phyloP scores from a whole-genome alignment of 2,329 filamentous ascomycete genomes.

The Penicillium sp. region DNA sequence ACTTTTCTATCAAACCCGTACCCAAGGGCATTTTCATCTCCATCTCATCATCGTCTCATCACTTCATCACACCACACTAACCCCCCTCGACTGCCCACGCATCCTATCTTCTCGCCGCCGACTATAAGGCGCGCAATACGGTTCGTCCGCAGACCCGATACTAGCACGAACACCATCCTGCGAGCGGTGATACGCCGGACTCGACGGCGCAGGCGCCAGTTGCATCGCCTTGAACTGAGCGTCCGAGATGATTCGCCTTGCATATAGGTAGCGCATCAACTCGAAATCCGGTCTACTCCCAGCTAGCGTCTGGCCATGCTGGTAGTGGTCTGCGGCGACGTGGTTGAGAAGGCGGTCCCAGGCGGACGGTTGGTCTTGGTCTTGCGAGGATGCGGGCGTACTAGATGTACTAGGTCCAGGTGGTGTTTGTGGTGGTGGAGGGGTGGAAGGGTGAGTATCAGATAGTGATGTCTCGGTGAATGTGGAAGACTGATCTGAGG shows the following conservation, averaged over 20 bases:
- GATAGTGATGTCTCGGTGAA: background rate
- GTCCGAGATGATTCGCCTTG: conserved; percentile 49
- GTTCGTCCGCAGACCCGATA: conserved; percentile 49
- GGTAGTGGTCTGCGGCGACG: conserved; percentile 49
- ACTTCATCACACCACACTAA: conserved; percentile 37
- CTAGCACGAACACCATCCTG: conserved; percentile 45
- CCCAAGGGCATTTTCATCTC: background rate
- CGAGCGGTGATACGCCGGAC: conserved; percentile 46
- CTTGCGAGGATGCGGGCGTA: background rate
- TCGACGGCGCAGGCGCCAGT: conserved; percentile 45
- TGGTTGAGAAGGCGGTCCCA: conserved; percentile 54
- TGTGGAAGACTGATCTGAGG: background rate
- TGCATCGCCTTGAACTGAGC: conserved; percentile 54
- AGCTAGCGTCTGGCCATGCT: conserved; percentile 48
- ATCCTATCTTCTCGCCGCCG: conserved; percentile 48
- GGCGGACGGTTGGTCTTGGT: conserved; percentile 33
- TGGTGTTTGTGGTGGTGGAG: background rate
- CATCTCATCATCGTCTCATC: background rate
- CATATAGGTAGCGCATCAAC: conserved; percentile 54
- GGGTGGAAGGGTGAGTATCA: background rate
- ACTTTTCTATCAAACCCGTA: background rate
- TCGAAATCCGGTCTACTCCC: conserved; percentile 51
- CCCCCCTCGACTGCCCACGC: conserved; percentile 42
- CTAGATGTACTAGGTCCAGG: too few relatives aligned
- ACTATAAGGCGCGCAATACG: conserved; percentile 48